Conservation (phyloP, 2,329 filamentous ascomycete species). For the Escovopsis weberi region DNA sequence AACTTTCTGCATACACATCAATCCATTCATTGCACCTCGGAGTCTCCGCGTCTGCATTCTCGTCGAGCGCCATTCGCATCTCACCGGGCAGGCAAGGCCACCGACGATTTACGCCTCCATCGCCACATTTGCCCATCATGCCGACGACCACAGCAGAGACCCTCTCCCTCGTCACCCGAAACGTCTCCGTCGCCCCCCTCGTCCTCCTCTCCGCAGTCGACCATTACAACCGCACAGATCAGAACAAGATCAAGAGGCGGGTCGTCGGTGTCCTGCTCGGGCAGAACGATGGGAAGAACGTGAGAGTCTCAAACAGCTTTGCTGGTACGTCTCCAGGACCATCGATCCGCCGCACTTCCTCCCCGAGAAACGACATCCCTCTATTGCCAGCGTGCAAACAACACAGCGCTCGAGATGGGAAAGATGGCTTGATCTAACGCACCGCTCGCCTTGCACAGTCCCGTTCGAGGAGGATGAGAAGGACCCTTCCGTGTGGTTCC, state of each 20-base stretch:
- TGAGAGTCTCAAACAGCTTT: constrained; percentile 97
- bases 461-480: constrained; percentile 99
- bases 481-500: constrained; percentile 96
- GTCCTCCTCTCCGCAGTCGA: constrained; percentile 96
- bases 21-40: background rate
- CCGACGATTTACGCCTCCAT: no score
- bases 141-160: constrained; percentile 94
- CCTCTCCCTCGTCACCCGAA: constrained; percentile 83
- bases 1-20: background rate
- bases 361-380: background rate
- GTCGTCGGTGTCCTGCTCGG: constrained; percentile 91
- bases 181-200: constrained; percentile 91
- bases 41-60: background rate
- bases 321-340: constrained; percentile 48
- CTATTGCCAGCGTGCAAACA: background rate
- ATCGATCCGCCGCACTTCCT: no score
- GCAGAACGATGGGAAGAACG: constrained; percentile 91
- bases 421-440: background rate
- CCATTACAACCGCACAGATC: constrained; percentile 87
- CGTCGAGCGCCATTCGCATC: background rate
- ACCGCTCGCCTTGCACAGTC: constrained; percentile 39
- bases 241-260: constrained; percentile 71
- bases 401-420: background rate
- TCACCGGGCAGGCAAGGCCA: background rate
- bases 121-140: constrained; percentile 41